phyloP scores from a whole-genome alignment of 768 basidiomycete species.

The Boletus tomentosulus region DNA sequence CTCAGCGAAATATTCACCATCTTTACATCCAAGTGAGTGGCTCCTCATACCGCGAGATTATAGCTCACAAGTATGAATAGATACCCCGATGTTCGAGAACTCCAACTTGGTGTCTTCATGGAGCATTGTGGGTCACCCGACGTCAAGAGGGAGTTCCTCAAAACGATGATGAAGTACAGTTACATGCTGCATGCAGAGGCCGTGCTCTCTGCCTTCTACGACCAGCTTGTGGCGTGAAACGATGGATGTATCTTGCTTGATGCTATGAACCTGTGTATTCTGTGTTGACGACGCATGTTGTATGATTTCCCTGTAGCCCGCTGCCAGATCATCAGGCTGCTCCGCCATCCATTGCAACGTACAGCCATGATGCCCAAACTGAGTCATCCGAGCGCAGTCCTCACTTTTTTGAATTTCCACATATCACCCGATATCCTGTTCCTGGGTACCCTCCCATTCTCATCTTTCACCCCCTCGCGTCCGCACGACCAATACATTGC shows the following conservation, averaged over 20 bases:
- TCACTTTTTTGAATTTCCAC: constrained; percentile 27
- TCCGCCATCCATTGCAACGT: constrained; percentile 9
- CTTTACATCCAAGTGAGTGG: constrained; percentile 23
- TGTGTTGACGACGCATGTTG: not conserved
- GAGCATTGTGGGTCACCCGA: not conserved
- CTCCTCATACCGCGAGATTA: not conserved
- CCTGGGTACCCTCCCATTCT: constrained; percentile 19
- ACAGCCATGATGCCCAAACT: constrained; percentile 9
- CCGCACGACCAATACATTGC: constrained; percentile 5
- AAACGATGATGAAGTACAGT: not conserved
- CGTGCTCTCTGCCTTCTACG: constrained; percentile 14
- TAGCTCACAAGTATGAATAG: constrained; percentile 5
- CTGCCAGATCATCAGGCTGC: constrained; percentile 12
- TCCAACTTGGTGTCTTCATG: constrained; percentile 1
- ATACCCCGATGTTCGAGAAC: constrained; percentile 4
- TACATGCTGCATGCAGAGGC: constrained; percentile 1
- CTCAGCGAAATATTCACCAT: constrained; percentile 25
- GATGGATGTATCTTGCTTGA: not conserved
- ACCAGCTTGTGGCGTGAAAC: constrained; percentile 4
- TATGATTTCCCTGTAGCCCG: not conserved
- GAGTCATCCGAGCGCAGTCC: constrained; percentile 11
- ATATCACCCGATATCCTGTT: constrained; percentile 25
- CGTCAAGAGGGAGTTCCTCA: constrained; percentile 1
- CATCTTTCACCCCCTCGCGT: constrained; percentile 1
- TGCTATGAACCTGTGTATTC: not conserved